Conservation (phyloP, 2,329 filamentous ascomycete species). For the Trichoderma cornu-damae region DNA sequence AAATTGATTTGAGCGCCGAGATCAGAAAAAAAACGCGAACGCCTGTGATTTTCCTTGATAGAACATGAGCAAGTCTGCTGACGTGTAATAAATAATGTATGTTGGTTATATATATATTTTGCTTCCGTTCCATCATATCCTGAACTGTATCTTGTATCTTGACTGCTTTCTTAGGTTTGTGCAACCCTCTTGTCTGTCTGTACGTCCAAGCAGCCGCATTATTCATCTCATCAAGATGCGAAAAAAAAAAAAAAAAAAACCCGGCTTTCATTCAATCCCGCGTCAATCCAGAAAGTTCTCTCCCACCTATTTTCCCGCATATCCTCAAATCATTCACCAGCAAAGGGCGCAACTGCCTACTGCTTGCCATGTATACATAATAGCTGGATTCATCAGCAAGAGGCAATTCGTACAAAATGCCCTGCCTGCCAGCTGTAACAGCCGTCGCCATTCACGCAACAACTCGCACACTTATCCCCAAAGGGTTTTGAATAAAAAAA, state of each 20-base stretch:
- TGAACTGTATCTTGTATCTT: too few relatives aligned
- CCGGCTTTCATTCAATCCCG: neutral
- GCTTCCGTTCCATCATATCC: too few relatives aligned
- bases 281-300: neutral
- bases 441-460: neutral
- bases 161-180: too few relatives aligned
- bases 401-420: neutral
- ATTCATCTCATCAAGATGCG: neutral
- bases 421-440: neutral
- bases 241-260: too few relatives aligned
- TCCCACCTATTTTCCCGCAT: neutral
- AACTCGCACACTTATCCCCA: neutral
- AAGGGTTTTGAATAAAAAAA: neutral
- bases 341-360: too few relatives aligned
- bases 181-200: too few relatives aligned
- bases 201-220: too few relatives aligned
- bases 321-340: neutral
- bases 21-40: neutral
- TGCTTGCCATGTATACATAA: too few relatives aligned
- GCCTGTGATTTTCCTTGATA: neutral
- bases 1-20: conserved; percentile 2
- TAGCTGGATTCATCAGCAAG: too few relatives aligned
- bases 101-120: too few relatives aligned
- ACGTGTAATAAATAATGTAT: too few relatives aligned
- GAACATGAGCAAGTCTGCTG: too few relatives aligned